Evolutionary conservation across 129 eudicot genomes (phyloP), one percentile per base, ranked within the genome.

Genomic region (Sambucus nigra): DNA sequence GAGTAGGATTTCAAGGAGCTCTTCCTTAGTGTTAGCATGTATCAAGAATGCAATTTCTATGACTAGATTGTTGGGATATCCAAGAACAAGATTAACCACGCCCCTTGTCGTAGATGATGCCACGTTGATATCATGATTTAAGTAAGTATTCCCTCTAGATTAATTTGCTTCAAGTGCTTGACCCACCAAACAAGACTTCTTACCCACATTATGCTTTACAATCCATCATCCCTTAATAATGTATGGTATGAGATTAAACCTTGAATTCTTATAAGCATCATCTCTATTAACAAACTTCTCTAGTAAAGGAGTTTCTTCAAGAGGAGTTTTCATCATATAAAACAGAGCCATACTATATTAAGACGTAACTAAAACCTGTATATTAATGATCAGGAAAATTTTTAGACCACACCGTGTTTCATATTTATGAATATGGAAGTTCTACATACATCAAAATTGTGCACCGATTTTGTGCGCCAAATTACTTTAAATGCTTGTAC

Each of bases 181-280:
- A 55, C 97, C 97, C 13, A 88, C 66, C 70, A 88, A 66, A 63
- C 97, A 73, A 18, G 97, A 82, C 68, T 88, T 88, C 91, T 74
- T 88, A 53, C 97, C 95, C 14, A 88, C 97, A 69, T 88, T 84
- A 32, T 81, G 97, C 79, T 88, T 84, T 25, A 88, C 97, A 71
- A 88, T 73, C 97, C 97, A 88, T 25, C 92, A 78, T 51, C 97
- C 97, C 97, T 84, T 69, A 25, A 94, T 81, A 52, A 89, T 81
- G 58, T 89, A 85, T 0, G 97, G 97, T 73, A 89, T 89, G 70
- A 89, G 95, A 66, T 89, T 89, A 67, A 85, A 85, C 66, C 95
- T 78, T 28, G 95, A 81, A 56, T 81, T 89, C 60, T 95, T 84
- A 61, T 70, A 89, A 6, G 95, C 73, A 47, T 84, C 94, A 64